phyloP scores from a whole-genome alignment of 257 asterid genomes.

The Ballota nigra region DNA sequence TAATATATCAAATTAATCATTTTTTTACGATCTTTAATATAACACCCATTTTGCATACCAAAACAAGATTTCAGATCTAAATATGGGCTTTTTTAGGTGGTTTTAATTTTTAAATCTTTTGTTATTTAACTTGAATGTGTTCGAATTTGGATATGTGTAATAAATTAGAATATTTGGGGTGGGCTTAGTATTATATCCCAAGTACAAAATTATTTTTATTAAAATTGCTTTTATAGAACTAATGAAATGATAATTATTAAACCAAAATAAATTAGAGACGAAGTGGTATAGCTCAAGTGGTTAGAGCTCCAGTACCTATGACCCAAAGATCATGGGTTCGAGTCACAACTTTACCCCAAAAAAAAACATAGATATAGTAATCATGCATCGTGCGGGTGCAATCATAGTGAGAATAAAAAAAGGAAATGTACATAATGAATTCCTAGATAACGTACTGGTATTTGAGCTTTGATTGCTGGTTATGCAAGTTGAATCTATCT shows the following conservation, averaged over 20 bases:
- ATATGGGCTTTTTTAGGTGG: neutral
- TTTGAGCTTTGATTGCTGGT: slow-evolving; percentile 90
- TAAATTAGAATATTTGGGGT: neutral
- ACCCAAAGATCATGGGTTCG: too few relatives aligned
- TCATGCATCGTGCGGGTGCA: neutral
- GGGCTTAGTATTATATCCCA: neutral
- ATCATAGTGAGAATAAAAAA: neutral
- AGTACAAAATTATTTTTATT: neutral
- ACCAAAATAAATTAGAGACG: neutral
- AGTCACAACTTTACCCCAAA: too few relatives aligned
- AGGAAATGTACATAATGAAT: slow-evolving; percentile 5
- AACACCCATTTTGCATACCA: neutral
- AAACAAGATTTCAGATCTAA: neutral
- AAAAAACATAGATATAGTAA: too few relatives aligned
- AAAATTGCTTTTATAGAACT: neutral
- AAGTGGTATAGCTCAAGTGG: too few relatives aligned
- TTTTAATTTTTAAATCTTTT: neutral
- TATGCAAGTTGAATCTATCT: slow-evolving; percentile 80
- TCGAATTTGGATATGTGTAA: neutral
- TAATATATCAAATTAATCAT: neutral
- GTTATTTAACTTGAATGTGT: neutral
- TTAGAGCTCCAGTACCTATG: too few relatives aligned
- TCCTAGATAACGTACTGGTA: slow-evolving; percentile 64
- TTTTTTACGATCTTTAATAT: neutral
- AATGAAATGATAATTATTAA: neutral